These are phyloP conservation scores for Carex scoparia DNA, from an alignment of 176 grass and related monocot species.

Conservation along the genomic window DNA sequence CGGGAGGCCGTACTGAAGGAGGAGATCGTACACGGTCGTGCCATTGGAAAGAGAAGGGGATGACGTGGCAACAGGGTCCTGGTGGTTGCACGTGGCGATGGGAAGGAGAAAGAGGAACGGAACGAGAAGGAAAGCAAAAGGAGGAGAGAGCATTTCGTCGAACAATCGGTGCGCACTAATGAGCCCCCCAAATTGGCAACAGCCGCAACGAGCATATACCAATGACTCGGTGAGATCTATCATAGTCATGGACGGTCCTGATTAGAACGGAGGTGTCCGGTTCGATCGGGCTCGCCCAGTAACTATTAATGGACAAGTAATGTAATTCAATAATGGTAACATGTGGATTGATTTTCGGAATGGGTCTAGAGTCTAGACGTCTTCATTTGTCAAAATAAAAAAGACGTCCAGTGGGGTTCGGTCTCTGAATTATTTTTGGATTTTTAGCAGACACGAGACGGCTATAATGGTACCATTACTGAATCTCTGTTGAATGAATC, in stretches of 20 bases:
- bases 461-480: not conserved
- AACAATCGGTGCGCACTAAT: not conserved
- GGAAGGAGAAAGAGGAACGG: not conserved
- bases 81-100: not conserved
- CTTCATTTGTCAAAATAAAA: too few relatives aligned
- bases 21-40: conserved; percentile 28
- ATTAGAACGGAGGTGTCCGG: not conserved
- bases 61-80: not conserved
- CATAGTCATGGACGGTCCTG: not conserved
- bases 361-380: not conserved
- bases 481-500: not conserved
- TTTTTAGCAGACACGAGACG: not conserved
- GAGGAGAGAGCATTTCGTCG: not conserved
- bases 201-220: too few relatives aligned
- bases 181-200: not conserved
- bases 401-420: not conserved
- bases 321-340: not conserved
- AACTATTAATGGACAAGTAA: not conserved
- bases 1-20: conserved; percentile 23
- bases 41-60: not conserved
- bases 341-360: not conserved
- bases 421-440: not conserved
- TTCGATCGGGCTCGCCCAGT: not conserved
- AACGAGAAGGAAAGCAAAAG: not conserved
- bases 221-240: not conserved